Conservation (phyloP, 345 rosid genomes). For the Corchorus olitorius region DNA sequence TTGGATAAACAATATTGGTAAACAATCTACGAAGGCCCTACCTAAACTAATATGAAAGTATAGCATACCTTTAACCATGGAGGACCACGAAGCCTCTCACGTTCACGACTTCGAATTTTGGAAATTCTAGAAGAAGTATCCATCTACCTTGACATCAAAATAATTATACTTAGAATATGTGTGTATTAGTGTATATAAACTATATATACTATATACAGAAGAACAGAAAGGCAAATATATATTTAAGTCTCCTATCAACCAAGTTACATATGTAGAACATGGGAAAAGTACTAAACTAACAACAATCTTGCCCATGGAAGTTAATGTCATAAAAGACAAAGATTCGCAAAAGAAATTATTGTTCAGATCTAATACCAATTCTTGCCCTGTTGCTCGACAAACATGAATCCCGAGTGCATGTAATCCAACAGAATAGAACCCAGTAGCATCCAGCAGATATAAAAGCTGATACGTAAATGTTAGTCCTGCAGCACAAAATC, state of each 20-base stretch:
- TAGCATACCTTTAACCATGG: conserved; percentile 87
- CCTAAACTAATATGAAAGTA: not conserved
- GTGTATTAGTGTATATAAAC: too few species aligned
- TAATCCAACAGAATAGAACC: conserved; percentile 87
- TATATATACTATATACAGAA: not conserved
- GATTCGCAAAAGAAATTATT: conserved; percentile 13
- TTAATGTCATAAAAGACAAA: conserved; percentile 2
- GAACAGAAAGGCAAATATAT: not conserved
- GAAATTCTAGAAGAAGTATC: conserved; percentile 96
- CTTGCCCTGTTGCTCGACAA: conserved; percentile 99
- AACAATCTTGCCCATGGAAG: not conserved
- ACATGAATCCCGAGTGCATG: conserved; percentile 95
- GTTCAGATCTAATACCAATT: conserved; percentile 58
- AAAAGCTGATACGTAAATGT: conserved; percentile 88
- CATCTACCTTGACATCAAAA: conserved; percentile 79
- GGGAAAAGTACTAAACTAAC: not conserved
- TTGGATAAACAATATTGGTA: not conserved
- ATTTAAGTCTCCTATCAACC: not conserved
- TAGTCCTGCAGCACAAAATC: conserved; percentile 61
- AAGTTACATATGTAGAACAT: not conserved
- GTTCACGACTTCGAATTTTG: conserved; percentile 84
- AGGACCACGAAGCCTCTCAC: conserved; percentile 94
- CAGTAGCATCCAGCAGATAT: conserved; percentile 94
- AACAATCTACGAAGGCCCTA: not conserved
- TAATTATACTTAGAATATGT: not conserved